A percentile compares a stretch with the other conserved stretches of the same genome.
phyloP scores from a whole-genome alignment of 805 yeast species.

The Alloascoidea africana region DNA sequence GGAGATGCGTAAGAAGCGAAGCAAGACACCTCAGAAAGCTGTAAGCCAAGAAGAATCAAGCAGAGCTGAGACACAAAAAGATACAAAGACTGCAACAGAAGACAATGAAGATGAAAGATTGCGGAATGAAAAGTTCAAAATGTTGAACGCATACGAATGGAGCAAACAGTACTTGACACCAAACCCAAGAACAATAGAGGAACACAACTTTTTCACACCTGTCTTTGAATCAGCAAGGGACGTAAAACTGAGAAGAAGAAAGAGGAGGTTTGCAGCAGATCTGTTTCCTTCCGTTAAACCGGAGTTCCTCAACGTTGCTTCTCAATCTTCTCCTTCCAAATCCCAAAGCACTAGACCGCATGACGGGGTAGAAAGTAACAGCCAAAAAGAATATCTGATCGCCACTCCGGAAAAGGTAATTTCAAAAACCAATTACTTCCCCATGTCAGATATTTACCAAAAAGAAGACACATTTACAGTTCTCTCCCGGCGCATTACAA shows the following conservation, averaged over 20 bases:
- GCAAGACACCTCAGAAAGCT: neutral
- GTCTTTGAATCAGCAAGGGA: constrained; percentile 9
- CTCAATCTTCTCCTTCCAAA: constrained; percentile 12
- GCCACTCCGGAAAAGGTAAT: constrained; percentile 4
- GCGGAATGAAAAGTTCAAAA: neutral
- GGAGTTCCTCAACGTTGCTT: neutral
- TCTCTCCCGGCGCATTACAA: constrained; percentile 23
- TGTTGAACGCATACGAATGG: neutral
- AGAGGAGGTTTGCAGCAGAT: constrained; percentile 8
- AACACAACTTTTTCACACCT: constrained; percentile 31
- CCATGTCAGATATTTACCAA: constrained; percentile 21
- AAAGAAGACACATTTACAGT: constrained; percentile 27
- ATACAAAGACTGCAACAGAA: neutral
- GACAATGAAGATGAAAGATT: neutral
- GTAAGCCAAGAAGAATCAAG: neutral
- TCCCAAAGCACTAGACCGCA: constrained; percentile 6
- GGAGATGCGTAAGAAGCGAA: neutral
- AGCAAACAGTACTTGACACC: constrained; percentile 1
- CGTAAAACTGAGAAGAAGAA: neutral
- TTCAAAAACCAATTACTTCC: constrained; percentile 19
- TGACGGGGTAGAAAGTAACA: neutral
- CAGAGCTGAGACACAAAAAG: neutral
- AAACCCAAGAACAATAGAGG: constrained; percentile 19
- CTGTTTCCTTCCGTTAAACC: constrained; percentile 4
- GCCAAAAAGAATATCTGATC: constrained; percentile 13